Percentiles rank a stretch among this genome's conserved stretches.
Conservation (phyloP, 1,284 basidiomycete species). For the Ustilago hordei region DNA sequence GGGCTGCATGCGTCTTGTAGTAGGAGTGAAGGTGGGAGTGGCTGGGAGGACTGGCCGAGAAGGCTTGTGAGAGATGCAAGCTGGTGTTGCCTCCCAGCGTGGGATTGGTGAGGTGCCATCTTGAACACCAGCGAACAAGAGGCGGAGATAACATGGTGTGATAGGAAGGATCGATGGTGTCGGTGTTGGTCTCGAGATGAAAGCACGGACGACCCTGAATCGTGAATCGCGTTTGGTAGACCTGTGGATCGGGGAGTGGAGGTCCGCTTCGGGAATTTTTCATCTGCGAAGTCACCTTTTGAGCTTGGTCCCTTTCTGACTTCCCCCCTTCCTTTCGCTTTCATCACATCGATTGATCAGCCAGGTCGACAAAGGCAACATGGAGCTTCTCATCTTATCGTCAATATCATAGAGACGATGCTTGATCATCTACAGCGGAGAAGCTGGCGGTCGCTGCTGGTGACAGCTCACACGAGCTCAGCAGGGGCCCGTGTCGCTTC, state of each 20-base stretch:
- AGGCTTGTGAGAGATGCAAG: constrained; percentile 23
- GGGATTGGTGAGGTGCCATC: constrained; percentile 5
- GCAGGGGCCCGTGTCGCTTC: neutral
- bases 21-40: constrained; percentile 38
- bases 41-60: constrained; percentile 30
- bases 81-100: constrained; percentile 38
- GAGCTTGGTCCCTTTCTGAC: constrained; percentile 2
- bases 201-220: neutral
- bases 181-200: neutral
- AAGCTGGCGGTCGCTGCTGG: constrained; percentile 13
- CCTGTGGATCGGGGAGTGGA: constrained; percentile 5
- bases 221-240: neutral
- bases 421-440: constrained; percentile 12
- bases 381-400: neutral
- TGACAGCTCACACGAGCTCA: constrained; percentile 5
- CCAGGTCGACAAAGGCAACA: neutral
- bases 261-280: neutral
- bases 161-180: neutral
- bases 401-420: constrained; percentile 9
- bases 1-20: constrained; percentile 53
- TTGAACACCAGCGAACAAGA: neutral
- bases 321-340: neutral
- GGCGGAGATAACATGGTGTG: neutral
- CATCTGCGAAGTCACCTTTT: constrained; percentile 1
- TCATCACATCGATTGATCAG: constrained; percentile 2